Evolutionary conservation across 257 asterid genomes (phyloP), one percentile per base, ranked within the genome.

Genomic region (Oldenlandia corymbosa): DNA sequence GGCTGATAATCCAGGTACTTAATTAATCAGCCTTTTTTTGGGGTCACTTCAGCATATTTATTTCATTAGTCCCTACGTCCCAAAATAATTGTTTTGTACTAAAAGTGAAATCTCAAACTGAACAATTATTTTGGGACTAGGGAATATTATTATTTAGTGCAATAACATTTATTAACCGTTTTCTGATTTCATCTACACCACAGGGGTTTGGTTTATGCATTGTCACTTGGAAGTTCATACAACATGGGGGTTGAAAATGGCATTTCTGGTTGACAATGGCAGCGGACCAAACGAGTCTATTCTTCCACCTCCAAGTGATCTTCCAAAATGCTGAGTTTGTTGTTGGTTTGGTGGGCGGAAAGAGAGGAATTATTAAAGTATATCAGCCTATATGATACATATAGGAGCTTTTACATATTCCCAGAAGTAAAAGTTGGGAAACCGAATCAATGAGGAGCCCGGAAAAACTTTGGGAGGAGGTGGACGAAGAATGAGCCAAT

Each of bases 141-240:
- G n/a, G n/a, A n/a, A n/a, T n/a, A n/a, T n/a, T n/a, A n/a, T n/a
- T 34, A 34, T 34, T 3, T 34, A 9, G 39, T 34, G 39, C 30
- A 49, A 59, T 53, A 10, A 41, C 37, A n/a, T n/a, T n/a, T n/a
- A n/a, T n/a, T n/a, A n/a, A n/a, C n/a, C n/a, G n/a, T n/a, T n/a
- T n/a, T n/a, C n/a, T n/a, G n/a, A n/a, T n/a, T n/a, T n/a, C n/a
- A n/a, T n/a, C n/a, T n/a, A n/a, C n/a, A n/a, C n/a, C n/a, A 4
- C 76, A 91, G 98, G 98, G 27, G 90, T 88, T 26, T 91, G 98
- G 98, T 88, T 91, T 50, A 81, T 91, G 98, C 98, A 91, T 77
- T 91, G 98, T 73, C 96, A 91, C 78, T 66, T 91, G 80, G 98
- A 91, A 62, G 81, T 84, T 64, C 98, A 91, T 69, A 91, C 98